Base-by-base conservation (phyloP, 768 basidiomycete species). In the Russula earlei region DNA sequence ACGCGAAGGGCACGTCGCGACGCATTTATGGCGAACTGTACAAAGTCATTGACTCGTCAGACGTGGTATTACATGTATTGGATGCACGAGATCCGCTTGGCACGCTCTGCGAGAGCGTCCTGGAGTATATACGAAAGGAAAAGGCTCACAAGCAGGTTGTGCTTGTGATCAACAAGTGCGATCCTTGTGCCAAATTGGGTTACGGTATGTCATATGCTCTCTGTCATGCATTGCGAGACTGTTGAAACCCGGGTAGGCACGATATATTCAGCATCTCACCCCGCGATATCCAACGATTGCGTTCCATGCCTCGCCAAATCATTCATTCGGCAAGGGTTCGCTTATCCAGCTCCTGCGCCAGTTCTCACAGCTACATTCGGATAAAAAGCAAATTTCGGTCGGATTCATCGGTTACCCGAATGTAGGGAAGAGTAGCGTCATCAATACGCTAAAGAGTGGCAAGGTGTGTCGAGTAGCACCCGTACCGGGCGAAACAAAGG, bases 331-430 rank as follows among this genome's bases (percentile, higher is more conserved):
- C 65, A 98, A 99, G 72, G 95, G 95, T 19, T 91, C 96, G 19
- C 83, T 99, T 58, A 99, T 99, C 64, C 93, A 96, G 70, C 81
- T 98, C 43, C 79, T 99, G 44, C 82, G 96, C 25, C 96, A 98
- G 67, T 99, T 99, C 70, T 88, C 93, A 5, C 90, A 91, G 63
- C 81, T 98, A 36, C 96, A 98, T 71, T 90, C 91, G 11, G 96
- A 99, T 74, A 97, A 96, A 76, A 98, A 96, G 73, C 95, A 99
- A 69, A 98, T 99, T 64, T 95, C 91, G 19, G 93, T 99, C 62
- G 95, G 95, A 14, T 91, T 99, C 67, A 81, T 99, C 63, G 95
- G 96, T 48, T 99, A 99, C 71, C 95, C 96, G 8, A 99, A 99
- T 68, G 93, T 96, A 58, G 95, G 95, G 15, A 99, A 98, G 73